These are phyloP conservation scores for Phaeosphaeriaceae sp. DNA, from an alignment of 2,329 filamentous ascomycete genomes.

Conservation along the genomic window DNA sequence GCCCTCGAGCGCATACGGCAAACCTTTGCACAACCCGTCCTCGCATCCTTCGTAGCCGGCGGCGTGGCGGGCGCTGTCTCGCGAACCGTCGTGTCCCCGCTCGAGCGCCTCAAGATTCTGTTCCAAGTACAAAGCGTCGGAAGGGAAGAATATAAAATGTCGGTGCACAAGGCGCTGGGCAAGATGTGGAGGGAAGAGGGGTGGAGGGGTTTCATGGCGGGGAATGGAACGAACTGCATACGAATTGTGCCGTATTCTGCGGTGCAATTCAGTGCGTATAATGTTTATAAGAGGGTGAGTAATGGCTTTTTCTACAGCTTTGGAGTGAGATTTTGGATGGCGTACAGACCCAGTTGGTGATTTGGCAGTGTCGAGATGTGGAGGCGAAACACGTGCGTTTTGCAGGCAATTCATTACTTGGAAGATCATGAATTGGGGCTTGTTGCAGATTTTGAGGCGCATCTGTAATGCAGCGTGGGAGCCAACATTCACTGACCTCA, in stretches of 20 bases:
- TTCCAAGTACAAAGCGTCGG: constrained; percentile 94
- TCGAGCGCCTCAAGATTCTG: constrained; percentile 96
- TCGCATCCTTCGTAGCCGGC: constrained; percentile 92
- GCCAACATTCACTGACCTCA: constrained; percentile 22
- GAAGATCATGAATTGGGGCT: not conserved
- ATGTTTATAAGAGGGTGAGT: constrained; percentile 90
- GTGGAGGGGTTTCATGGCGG: constrained; percentile 96
- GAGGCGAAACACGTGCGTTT: no score
- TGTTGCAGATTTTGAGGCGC: not conserved
- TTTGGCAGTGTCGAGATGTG: not conserved
- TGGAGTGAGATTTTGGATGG: not conserved
- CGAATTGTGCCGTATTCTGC: constrained; percentile 98
- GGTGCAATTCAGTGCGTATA: constrained; percentile 98
- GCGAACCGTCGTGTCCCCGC: constrained; percentile 92
- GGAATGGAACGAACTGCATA: constrained; percentile 98
- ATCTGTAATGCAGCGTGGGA: no score
- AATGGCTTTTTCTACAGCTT: not conserved
- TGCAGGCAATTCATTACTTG: not conserved
- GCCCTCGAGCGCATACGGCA: constrained; percentile 35
- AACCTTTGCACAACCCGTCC: constrained; percentile 77
- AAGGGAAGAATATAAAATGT: constrained; percentile 90
- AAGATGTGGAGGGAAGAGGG: constrained; percentile 99
- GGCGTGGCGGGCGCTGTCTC: constrained; percentile 97
- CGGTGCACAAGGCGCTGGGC: constrained; percentile 81
- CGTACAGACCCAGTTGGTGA: not conserved